Evolutionary conservation across 805 yeast genomes (phyloP), one percentile per base, ranked within the genome.

Genomic region (Priceomyces medius): DNA sequence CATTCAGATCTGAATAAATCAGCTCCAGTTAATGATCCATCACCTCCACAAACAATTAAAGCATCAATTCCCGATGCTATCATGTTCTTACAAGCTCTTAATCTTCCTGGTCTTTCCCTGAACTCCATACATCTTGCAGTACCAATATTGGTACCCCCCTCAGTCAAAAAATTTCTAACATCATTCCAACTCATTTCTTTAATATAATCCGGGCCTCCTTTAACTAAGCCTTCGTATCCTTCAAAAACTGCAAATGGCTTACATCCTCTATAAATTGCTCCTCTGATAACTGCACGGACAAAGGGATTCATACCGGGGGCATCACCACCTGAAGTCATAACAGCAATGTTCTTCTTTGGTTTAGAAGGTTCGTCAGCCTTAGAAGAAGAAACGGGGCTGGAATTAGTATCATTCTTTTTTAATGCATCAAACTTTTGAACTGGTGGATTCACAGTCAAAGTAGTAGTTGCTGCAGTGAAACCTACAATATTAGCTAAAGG

Each of bases 261-360:
- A 70, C 98, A 93, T 13, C 85, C 90, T 43, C 81, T 74, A 69
- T 73, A 79, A 49, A 93, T 88, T 47, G 96, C 96, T 2, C 97
- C 80, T 54, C 99, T 79, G 7, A 91, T 96, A 44, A 93, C 95
- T 0, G 98, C 96, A 48, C 99, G 77, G 6, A 93, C 99, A 20
- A 83, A 87, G 3, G 97, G 91, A 65, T 89, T 88, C 99, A 93
- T 93, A 56, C 99, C 99, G 21, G 95, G 99, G 40, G 98, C 86
- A 61, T 93, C 99, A 66, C 99, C 99, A 54, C 99, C 99, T 1
- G 96, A 88, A 4, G 98, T 93, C 91, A 93, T 89, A 38, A 93
- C 93, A 3, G 95, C 99, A 49, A 93, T 87, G 51, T 81, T 79
- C 64, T 80, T 68, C 54, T 66, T 52, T 18, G 38, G 49, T n/a